Evolutionary conservation across 176 grass and related monocot species (phyloP).

Genomic region (Aegilops longissima): DNA sequence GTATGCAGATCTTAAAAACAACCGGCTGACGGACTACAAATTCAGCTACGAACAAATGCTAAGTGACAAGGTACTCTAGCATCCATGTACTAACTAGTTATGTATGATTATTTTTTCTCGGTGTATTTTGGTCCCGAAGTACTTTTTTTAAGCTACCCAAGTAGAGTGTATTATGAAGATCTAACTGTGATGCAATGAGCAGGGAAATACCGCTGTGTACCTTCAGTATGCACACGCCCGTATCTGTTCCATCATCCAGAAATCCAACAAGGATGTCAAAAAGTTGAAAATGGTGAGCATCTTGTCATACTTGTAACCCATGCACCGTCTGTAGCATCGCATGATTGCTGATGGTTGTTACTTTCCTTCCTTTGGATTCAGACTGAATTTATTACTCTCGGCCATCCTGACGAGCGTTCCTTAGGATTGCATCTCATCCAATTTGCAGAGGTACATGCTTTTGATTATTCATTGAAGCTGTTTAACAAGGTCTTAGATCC

Average conservation of each 20-base stretch:
- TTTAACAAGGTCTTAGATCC: background rate
- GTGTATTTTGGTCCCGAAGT: background rate
- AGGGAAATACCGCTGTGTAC: slow-evolving; percentile 22
- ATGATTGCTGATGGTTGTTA: background rate
- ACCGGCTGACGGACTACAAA: slow-evolving; percentile 64
- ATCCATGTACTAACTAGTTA: background rate
- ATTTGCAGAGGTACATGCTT: slow-evolving; percentile 73
- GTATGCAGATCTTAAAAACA: slow-evolving; percentile 85
- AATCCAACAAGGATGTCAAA: slow-evolving; percentile 78
- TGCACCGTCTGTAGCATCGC: background rate
- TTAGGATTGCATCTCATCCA: slow-evolving; percentile 87
- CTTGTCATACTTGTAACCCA: background rate
- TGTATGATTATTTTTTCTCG: background rate
- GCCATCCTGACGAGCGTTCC: slow-evolving; percentile 71
- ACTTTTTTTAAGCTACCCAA: background rate
- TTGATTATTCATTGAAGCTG: background rate
- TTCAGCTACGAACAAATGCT: slow-evolving; percentile 77
- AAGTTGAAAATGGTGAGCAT: slow-evolving; percentile 49
- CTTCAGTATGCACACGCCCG: slow-evolving; percentile 13
- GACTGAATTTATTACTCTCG: slow-evolving; percentile 60
- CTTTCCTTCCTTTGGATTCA: slow-evolving; percentile 37
- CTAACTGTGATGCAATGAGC: background rate
- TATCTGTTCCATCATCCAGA: slow-evolving; percentile 92
- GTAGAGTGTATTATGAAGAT: background rate
- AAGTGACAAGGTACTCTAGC: slow-evolving; percentile 61